phyloP scores from a whole-genome alignment of 805 yeast genomes.

The Ogataea salicorniae region DNA sequence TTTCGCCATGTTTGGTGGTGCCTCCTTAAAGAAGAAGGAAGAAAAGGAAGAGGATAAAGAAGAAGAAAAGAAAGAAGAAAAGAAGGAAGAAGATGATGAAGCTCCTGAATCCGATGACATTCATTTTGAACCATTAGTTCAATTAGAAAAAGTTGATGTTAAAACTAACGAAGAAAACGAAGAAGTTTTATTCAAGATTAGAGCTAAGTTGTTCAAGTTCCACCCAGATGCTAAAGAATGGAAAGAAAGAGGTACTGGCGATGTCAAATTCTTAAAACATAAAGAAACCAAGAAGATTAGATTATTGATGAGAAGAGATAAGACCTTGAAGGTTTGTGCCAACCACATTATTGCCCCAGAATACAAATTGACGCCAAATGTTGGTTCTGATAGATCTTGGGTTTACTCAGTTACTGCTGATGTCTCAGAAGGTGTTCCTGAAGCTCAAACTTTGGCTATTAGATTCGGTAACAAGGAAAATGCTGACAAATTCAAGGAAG shows the following conservation, averaged over 20 bases:
- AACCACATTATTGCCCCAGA: slow-evolving; percentile 86
- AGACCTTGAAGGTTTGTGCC: slow-evolving; percentile 96
- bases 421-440: slow-evolving; percentile 91
- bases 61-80: slow-evolving; percentile 32
- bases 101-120: slow-evolving; percentile 74
- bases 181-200: slow-evolving; percentile 74
- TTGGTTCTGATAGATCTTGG: slow-evolving; percentile 98
- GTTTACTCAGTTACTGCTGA: slow-evolving; percentile 94
- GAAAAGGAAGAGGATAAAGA: slow-evolving; percentile 19
- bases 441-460: slow-evolving; percentile 94
- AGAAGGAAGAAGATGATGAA: slow-evolving; percentile 42
- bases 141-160: slow-evolving; percentile 92
- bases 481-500: slow-evolving; percentile 92
- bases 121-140: slow-evolving; percentile 94
- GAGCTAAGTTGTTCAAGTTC: slow-evolving; percentile 94
- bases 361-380: slow-evolving; percentile 81
- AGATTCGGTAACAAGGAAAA: slow-evolving; percentile 89
- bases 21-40: slow-evolving; percentile 59
- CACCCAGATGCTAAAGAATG: slow-evolving; percentile 79
- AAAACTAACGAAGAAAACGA: slow-evolving; percentile 93
- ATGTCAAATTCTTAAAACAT: slow-evolving; percentile 91
- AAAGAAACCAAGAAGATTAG: slow-evolving; percentile 78
- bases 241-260: slow-evolving; percentile 99
- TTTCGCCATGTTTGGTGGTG: slow-evolving; percentile 94
- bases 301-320: slow-evolving; percentile 97